Evolutionary conservation across 345 rosid species (phyloP), one percentile per base, ranked within the genome.

Genomic region (Lepidium sativum): DNA sequence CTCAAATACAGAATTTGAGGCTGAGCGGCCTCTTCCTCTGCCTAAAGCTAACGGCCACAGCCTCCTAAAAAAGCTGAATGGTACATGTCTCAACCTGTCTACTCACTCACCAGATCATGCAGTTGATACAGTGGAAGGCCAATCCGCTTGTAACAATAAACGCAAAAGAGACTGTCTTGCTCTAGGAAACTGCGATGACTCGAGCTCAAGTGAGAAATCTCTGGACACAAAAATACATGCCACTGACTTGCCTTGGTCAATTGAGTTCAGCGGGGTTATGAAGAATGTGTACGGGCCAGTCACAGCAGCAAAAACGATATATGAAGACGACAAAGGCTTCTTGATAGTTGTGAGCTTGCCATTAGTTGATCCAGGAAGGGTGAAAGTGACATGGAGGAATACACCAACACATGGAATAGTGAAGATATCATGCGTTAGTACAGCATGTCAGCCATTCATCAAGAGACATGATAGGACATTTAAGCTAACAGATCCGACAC

Each of bases 341-440:
- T 77, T 90, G 69, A 84, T 90, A 65, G 75, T 90, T 6, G 23
- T 90, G 53, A 87, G 95, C 68, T 71, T 90, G 75, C 97, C 97
- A 40, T 75, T 83, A 60, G 92, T 84, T 8, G 95, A 90, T 80
- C 83, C 83, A n/a, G 84, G 75, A 55, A 81, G 81, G 73, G 92
- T 87, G 71, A 90, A 90, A 78, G 97, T 90, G 56, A 82, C 95
- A 16, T 90, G 97, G 97, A 83, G 83, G 72, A 90, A 90, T 56
- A 80, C 88, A 54, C 79, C 67, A 54, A 56, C 79, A 0, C 88
- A 82, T 43, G 97, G 97, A n/a, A 82, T 87, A 16, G 88, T 90
- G 33, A 90, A 90, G 81, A 78, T 90, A 74, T 84, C 90, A 29
- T 90, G 90, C 58, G 77, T 76, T 63, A 90, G 97, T 60, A 90